Evolutionary conservation across 2,329 filamentous ascomycete genomes (phyloP).

Genomic region (Nemania sp.): DNA sequence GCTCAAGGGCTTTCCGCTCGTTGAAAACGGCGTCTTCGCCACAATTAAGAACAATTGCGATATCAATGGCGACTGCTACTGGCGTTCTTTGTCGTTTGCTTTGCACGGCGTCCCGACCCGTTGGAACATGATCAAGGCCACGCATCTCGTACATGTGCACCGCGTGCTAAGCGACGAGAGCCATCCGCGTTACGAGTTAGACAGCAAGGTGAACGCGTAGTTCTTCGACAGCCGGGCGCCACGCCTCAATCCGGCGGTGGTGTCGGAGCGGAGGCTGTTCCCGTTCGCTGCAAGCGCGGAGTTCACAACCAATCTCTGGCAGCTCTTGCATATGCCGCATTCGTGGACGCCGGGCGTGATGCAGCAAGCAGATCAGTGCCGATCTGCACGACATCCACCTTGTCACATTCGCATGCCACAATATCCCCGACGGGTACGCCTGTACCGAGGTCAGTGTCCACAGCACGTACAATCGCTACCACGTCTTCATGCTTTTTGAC

Average conservation of each 20-base stretch:
- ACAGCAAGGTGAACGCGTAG: conserved; percentile 31
- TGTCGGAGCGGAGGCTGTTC: too few species aligned
- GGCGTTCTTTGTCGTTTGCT: conserved; percentile 36
- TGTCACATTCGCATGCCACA: conserved; percentile 36
- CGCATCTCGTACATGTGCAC: conserved; percentile 38
- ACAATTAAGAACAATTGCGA: conserved; percentile 30
- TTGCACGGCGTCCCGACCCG: conserved; percentile 34
- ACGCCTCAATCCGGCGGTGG: background rate
- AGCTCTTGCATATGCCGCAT: conserved; percentile 37
- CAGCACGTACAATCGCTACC: conserved; percentile 40
- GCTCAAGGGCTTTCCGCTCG: conserved; percentile 38
- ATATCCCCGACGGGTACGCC: background rate
- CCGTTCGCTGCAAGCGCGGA: background rate
- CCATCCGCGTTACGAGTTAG: conserved; percentile 37
- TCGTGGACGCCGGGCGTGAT: conserved; percentile 37
- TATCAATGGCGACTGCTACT: conserved; percentile 39
- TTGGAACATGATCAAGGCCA: conserved; percentile 41
- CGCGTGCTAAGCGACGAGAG: conserved; percentile 30
- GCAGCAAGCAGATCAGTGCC: conserved; percentile 39
- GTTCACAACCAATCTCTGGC: conserved; percentile 38
- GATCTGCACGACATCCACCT: conserved; percentile 42
- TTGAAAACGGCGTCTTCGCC: conserved; percentile 40
- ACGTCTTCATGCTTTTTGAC: conserved; percentile 39
- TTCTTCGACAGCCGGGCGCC: conserved; percentile 23
- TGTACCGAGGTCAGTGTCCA: conserved; percentile 36